Conservation (phyloP, 2,329 filamentous ascomycete genomes). For the Monilinia aucupariae region DNA sequence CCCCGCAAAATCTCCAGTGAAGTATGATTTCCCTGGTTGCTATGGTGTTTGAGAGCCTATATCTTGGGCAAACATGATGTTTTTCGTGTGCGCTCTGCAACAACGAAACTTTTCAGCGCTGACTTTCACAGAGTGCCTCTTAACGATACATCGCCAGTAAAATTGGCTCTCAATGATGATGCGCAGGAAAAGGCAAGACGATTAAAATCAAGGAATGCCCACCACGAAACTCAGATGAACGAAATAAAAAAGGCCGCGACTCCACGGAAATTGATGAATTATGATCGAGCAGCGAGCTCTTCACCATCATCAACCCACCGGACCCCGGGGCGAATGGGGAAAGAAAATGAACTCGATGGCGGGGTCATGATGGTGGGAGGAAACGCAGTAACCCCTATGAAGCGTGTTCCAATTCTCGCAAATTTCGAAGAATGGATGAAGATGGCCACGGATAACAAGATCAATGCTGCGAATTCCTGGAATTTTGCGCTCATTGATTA, state of each 20-base stretch:
- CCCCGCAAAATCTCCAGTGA: conserved; percentile 36
- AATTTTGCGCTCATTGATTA: conserved; percentile 99
- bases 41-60: conserved; percentile 1
- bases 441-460: conserved; percentile 99
- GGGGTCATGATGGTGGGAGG: conserved; percentile 63
- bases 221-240: conserved; percentile 87
- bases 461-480: conserved; percentile 97
- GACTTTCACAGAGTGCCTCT: conserved; percentile 67
- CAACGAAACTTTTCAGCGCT: background rate
- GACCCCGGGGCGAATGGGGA: conserved; percentile 44
- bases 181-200: conserved; percentile 84
- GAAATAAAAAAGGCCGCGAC: conserved; percentile 79
- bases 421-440: conserved; percentile 99
- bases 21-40: conserved; percentile 27
- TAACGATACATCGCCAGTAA: conserved; percentile 91
- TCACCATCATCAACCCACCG: conserved; percentile 52
- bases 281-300: conserved; percentile 53
- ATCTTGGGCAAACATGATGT: conserved; percentile 7
- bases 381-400: conserved; percentile 84
- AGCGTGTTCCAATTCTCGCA: conserved; percentile 88
- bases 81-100: background rate
- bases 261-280: conserved; percentile 59
- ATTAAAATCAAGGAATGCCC: conserved; percentile 78
- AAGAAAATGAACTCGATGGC: conserved; percentile 45
- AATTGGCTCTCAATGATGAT: conserved; percentile 71